A percentile compares a stretch with the other conserved stretches of the same genome.
These are phyloP conservation scores for Aphanomyces cochlioides DNA, from an alignment of 352 stramenopile genomes.

Conservation along the genomic window DNA sequence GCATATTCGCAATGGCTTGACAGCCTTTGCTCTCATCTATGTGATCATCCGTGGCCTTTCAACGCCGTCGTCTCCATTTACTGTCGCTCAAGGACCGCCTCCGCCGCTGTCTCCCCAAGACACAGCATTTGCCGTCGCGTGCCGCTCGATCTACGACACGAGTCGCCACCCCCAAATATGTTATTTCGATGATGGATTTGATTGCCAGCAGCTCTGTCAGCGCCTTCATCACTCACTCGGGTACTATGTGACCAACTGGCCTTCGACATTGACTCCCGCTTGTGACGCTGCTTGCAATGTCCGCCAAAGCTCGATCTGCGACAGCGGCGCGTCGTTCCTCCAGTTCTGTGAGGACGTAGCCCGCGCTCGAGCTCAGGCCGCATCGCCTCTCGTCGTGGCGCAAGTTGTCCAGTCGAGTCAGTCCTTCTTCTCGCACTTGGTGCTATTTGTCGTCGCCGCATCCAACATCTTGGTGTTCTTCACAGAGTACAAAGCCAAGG, in stretches of 20 bases:
- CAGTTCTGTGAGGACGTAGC: constrained; percentile 12
- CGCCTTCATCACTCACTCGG: background rate
- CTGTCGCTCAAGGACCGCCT: background rate
- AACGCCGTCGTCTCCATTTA: background rate
- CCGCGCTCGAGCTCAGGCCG: background rate
- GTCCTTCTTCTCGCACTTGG: too few species aligned
- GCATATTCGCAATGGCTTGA: background rate
- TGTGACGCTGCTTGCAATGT: constrained; percentile 17
- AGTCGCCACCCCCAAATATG: background rate
- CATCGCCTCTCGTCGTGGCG: too few species aligned
- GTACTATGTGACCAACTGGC: constrained; percentile 16
- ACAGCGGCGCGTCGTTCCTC: constrained; percentile 4
- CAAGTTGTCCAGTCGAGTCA: too few species aligned
- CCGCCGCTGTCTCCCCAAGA: constrained; percentile 16
- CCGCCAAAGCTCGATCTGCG: background rate
- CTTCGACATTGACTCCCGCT: background rate
- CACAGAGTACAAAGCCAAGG: too few species aligned
- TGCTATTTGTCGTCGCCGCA: too few species aligned
- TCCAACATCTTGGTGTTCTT: too few species aligned
- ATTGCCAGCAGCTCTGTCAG: constrained; percentile 16
- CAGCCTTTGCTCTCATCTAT: constrained; percentile 10
- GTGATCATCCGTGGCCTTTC: background rate
- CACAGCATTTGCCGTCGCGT: constrained; percentile 8
- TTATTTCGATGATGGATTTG: background rate
- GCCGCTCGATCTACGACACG: background rate